A percentile compares a stretch with the other conserved stretches of the same genome.
These are phyloP conservation scores for Phanerodontia chrysosporium DNA, from an alignment of 768 basidiomycete genomes.

Conservation along the genomic window DNA sequence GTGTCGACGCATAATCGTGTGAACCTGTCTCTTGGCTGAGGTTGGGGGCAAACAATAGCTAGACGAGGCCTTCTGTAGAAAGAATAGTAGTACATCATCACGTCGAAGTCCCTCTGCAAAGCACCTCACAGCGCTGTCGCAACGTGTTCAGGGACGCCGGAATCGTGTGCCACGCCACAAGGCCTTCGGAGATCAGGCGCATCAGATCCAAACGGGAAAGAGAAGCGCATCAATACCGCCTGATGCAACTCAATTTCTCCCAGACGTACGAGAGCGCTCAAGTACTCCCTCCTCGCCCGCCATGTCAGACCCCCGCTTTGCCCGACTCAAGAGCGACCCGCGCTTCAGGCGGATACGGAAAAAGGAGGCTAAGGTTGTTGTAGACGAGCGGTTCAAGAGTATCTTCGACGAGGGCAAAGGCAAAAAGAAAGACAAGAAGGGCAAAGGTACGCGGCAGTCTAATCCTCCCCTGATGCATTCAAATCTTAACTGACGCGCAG, in stretches of 20 bases:
- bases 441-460: conserved; percentile 11
- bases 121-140: too few species aligned
- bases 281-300: conserved; percentile 7
- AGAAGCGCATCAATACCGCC: neutral
- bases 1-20: too few species aligned
- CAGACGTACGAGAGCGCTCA: neutral
- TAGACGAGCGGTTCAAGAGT: conserved; percentile 89
- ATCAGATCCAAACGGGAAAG: too few species aligned
- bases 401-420: conserved; percentile 56
- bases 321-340: conserved; percentile 84
- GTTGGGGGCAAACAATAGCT: too few species aligned
- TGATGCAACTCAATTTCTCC: neutral
- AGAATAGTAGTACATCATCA: too few species aligned
- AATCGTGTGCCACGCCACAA: too few species aligned
- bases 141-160: too few species aligned
- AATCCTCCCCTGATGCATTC: neutral
- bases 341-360: conserved; percentile 86
- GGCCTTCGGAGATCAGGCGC: too few species aligned
- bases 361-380: conserved; percentile 73
- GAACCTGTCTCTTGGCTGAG: too few species aligned
- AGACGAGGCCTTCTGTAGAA: too few species aligned
- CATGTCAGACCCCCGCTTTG: conserved; percentile 87
- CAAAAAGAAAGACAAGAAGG: conserved; percentile 28
- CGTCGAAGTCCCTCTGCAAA: too few species aligned
- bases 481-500: conserved; percentile 28